Evolutionary conservation across 164 flowering plant genomes (phyloP), one percentile per base, ranked within the genome.

Genomic region (Paratinospora sagittata): DNA sequence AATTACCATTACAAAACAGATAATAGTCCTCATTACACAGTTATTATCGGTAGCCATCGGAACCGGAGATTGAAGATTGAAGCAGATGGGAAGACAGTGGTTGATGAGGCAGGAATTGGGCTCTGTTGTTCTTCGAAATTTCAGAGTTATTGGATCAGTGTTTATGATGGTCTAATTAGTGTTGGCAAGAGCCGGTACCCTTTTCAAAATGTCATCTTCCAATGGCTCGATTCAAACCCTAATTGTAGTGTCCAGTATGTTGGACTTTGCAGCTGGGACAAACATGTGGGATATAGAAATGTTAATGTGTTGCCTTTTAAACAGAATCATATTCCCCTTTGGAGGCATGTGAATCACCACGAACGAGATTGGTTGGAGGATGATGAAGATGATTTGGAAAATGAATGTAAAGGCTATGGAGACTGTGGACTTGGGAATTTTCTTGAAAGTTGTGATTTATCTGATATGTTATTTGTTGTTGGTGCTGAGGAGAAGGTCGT

Each of bases 201-300:
- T 71, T 95, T 88, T 76, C 97, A 92, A 76, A 90, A 95, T 77
- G 83, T 88, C 34, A 89, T 87, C 10, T 95, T 92, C 70, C 96
- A 87, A 75, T 95, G 98, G 98, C 88, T 89, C 1, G 97, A 95
- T 82, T 74, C 91, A 0, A 85, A 84, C 14, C 97, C 97, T 14
- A 92, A 89, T 69, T 84, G 90, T 57, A 90, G 72, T 73, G 97
- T 95, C 62, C 97, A 83, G 81, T 92, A 95, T 80, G 83, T 95
- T 72, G 97, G 98, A 12, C 88, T 92, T 23, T 88, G 98, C 77
- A 95, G 98, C 71, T 94, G 98, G 98, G 98, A 94, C 75, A 90
- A 92, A 70, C 98, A 95, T 78, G 98, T 95, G 12, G 97, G 97
- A 0, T 95, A 95, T 77, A 80, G 97, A 75, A 92, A 95, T 78